A percentile compares a stretch with the other conserved stretches of the same genome.
Evolutionary conservation across 495 filamentous ascomycete species (phyloP).

Genomic region (Lasiosphaeris hirsuta): DNA sequence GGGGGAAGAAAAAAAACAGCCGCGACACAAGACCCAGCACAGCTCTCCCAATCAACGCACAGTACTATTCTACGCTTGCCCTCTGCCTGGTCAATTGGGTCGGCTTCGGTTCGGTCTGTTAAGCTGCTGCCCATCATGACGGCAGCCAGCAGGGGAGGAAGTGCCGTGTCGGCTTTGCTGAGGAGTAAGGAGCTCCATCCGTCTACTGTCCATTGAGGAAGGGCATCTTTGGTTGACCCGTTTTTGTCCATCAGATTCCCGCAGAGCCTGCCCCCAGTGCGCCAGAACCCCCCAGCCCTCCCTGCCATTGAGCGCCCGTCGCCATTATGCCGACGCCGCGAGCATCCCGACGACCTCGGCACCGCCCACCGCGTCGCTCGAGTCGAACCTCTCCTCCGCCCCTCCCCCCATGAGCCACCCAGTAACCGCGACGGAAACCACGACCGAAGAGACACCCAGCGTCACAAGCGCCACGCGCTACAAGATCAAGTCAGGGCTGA

Average conservation of each 20-base stretch:
- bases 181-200: constrained; percentile 30
- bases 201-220: neutral
- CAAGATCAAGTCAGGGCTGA: constrained; percentile 70
- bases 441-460: constrained; percentile 7
- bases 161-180: constrained; percentile 39
- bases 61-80: too few relatives aligned
- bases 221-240: neutral
- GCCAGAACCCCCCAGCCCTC: constrained; percentile 9
- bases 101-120: neutral
- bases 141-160: constrained; percentile 48
- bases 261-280: constrained; percentile 22
- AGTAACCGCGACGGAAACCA: neutral
- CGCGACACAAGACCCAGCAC: too few relatives aligned
- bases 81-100: too few relatives aligned
- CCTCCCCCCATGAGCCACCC: too few relatives aligned
- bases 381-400: neutral
- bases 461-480: constrained; percentile 43
- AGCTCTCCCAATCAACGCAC: too few relatives aligned
- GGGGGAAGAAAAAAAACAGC: too few relatives aligned
- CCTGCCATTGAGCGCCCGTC: constrained; percentile 5
- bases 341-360: constrained; percentile 5
- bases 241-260: constrained; percentile 4
- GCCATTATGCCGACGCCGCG: constrained; percentile 5
- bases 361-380: neutral
- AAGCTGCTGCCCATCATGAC: constrained; percentile 38